Evolutionary conservation across 208 protist genomes (phyloP).

Genomic region (Endotrypanum monterogeii): DNA sequence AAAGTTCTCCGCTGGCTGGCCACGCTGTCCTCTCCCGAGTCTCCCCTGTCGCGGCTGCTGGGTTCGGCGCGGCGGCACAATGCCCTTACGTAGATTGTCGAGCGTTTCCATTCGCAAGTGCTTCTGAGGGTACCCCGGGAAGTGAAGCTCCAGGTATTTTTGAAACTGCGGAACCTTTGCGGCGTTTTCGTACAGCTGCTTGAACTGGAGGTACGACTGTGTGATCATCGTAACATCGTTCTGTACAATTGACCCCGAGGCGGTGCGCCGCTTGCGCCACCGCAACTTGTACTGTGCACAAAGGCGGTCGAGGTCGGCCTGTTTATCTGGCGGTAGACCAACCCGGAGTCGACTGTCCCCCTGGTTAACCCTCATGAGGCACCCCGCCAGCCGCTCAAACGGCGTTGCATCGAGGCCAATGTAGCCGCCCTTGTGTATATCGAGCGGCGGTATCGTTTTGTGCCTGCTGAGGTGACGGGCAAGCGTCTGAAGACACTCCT

Average conservation of each 20-base stretch:
- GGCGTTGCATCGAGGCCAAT: slow-evolving; percentile 78
- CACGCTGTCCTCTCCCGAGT: background rate
- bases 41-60: slow-evolving; percentile 11
- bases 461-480: slow-evolving; percentile 32
- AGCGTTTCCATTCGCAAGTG: slow-evolving; percentile 76
- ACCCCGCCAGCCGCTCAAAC: slow-evolving; percentile 67
- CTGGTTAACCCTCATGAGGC: slow-evolving; percentile 83
- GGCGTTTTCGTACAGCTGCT: slow-evolving; percentile 40
- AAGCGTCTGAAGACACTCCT: slow-evolving; percentile 68
- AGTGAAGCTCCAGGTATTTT: slow-evolving; percentile 54
- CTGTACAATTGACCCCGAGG: slow-evolving; percentile 37
- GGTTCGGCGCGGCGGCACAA: slow-evolving; percentile 58
- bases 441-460: slow-evolving; percentile 46
- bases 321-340: slow-evolving; percentile 46
- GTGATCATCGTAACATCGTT: slow-evolving; percentile 67
- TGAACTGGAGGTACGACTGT: slow-evolving; percentile 63
- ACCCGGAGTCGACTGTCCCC: slow-evolving; percentile 47
- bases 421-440: slow-evolving; percentile 82
- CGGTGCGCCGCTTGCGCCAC: slow-evolving; percentile 65
- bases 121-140: slow-evolving; percentile 74
- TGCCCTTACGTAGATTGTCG: slow-evolving; percentile 47
- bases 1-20: slow-evolving; percentile 3
- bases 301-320: slow-evolving; percentile 55
- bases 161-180: slow-evolving; percentile 39
- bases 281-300: slow-evolving; percentile 47